These are phyloP conservation scores for Mytilinidion resinicola DNA, from an alignment of 495 filamentous ascomycete genomes.

Conservation along the genomic window DNA sequence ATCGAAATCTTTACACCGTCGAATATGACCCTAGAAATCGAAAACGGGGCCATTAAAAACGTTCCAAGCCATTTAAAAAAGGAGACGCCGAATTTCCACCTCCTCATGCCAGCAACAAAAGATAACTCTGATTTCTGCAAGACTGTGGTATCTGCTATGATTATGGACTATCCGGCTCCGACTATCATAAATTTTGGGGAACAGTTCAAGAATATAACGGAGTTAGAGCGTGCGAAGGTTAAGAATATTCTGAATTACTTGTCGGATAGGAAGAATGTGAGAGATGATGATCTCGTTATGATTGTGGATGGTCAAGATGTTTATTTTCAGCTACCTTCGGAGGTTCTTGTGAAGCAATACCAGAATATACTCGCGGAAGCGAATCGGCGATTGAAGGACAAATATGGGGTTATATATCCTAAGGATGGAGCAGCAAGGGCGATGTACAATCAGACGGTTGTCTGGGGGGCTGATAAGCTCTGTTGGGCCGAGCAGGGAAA, in stretches of 20 bases:
- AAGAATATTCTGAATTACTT: conserved; percentile 49
- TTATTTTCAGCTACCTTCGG: conserved; percentile 57
- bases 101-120: conserved; percentile 49
- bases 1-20: conserved; percentile 19
- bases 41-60: conserved; percentile 14
- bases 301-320: conserved; percentile 52
- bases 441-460: conserved; percentile 50
- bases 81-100: conserved; percentile 52
- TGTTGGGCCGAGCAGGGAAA: conserved; percentile 44
- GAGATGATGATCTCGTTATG: conserved; percentile 56
- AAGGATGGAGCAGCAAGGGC: conserved; percentile 31
- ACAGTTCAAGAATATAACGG: conserved; percentile 32
- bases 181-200: conserved; percentile 48
- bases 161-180: conserved; percentile 56
- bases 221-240: conserved; percentile 35
- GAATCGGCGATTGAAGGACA: conserved; percentile 43
- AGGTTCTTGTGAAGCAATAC: conserved; percentile 52
- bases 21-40: conserved; percentile 21
- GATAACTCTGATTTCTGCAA: conserved; percentile 52
- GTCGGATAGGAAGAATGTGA: conserved; percentile 41
- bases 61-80: conserved; percentile 39
- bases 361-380: conserved; percentile 44
- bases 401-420: conserved; percentile 34
- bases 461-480: conserved; percentile 57
- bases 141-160: conserved; percentile 53